A percentile compares a stretch with the other conserved stretches of the same genome.
Conservation (phyloP, 2,329 filamentous ascomycete genomes). For the Xylaria sp. region DNA sequence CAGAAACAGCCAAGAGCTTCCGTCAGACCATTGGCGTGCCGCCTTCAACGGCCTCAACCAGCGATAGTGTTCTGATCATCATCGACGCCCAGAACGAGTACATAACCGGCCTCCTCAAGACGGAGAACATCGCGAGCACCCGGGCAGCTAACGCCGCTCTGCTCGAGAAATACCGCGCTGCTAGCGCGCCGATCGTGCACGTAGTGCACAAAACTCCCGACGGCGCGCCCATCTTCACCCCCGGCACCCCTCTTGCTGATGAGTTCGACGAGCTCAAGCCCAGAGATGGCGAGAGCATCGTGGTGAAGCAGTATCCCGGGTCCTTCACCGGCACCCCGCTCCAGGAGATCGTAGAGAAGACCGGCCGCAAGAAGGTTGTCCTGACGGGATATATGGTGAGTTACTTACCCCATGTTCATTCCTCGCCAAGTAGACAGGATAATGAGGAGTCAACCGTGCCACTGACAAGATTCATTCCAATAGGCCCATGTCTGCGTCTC, state of each 20-base stretch:
- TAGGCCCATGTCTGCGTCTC: slow-evolving; percentile 32
- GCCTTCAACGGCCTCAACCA: slow-evolving; percentile 29
- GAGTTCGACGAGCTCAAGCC: slow-evolving; percentile 30
- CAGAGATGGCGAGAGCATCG: slow-evolving; percentile 9
- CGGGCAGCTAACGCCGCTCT: slow-evolving; percentile 23
- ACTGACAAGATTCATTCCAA: neutral
- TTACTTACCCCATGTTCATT: neutral
- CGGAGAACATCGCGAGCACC: slow-evolving; percentile 14
- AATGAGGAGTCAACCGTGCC: neutral
- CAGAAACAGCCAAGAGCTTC: slow-evolving; percentile 26
- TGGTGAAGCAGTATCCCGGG: slow-evolving; percentile 20
- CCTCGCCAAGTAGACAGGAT: neutral
- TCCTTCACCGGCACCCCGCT: slow-evolving; percentile 27
- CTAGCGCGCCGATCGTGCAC: slow-evolving; percentile 22
- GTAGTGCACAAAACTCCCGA: slow-evolving; percentile 27
- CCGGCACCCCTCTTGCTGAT: slow-evolving; percentile 24
- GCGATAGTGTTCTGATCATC: slow-evolving; percentile 26
- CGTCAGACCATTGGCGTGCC: slow-evolving; percentile 27
- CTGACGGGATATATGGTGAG: slow-evolving; percentile 33
- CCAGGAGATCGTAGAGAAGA: slow-evolving; percentile 25
- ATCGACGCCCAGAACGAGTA: slow-evolving; percentile 33
- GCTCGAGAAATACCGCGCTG: slow-evolving; percentile 21
- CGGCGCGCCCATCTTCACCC: slow-evolving; percentile 26
- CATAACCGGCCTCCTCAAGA: slow-evolving; percentile 21
- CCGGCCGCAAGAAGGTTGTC: slow-evolving; percentile 29